Percentiles rank a stretch among this genome's conserved stretches.
These are phyloP conservation scores for Fonsecaea monophora DNA, from an alignment of 2,329 filamentous ascomycete species.

Conservation along the genomic window DNA sequence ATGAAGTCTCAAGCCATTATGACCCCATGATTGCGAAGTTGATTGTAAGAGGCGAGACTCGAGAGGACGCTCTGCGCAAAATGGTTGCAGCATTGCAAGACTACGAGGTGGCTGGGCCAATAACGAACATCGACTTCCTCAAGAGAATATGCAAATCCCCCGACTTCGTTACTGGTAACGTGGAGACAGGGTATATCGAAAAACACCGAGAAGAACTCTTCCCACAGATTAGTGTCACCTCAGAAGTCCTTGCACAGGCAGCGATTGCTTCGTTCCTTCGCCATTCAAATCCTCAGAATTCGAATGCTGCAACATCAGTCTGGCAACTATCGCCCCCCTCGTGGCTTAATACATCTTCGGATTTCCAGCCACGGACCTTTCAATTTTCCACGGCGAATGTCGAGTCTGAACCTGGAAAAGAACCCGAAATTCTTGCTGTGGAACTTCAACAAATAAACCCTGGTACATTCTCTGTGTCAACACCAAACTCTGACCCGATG, in stretches of 20 bases:
- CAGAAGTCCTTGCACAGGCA: constrained; percentile 85
- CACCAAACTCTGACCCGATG: constrained; percentile 48
- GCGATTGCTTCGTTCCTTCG: constrained; percentile 73
- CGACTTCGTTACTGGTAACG: constrained; percentile 83
- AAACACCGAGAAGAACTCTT: constrained; percentile 86
- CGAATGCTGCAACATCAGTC: background rate
- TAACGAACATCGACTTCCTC: constrained; percentile 96
- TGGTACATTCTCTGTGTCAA: constrained; percentile 56
- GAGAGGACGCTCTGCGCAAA: constrained; percentile 82
- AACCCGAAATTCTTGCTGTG: constrained; percentile 46
- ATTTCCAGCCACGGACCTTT: constrained; percentile 40
- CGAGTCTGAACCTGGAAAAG: constrained; percentile 34
- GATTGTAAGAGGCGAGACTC: constrained; percentile 81
- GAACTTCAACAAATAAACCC: constrained; percentile 60
- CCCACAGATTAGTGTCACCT: constrained; percentile 62
- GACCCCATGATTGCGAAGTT: constrained; percentile 99
- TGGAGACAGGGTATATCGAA: constrained; percentile 95
- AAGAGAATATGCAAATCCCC: constrained; percentile 83
- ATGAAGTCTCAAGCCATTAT: constrained; percentile 91
- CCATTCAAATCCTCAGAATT: constrained; percentile 21
- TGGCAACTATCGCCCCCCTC: constrained; percentile 25
- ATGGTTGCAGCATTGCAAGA: constrained; percentile 79
- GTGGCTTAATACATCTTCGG: constrained; percentile 37
- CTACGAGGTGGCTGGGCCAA: constrained; percentile 90
- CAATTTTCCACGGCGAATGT: constrained; percentile 37